Evolutionary conservation across 768 basidiomycete species (phyloP).

Genomic region (Sporobolomyces pararoseus): DNA sequence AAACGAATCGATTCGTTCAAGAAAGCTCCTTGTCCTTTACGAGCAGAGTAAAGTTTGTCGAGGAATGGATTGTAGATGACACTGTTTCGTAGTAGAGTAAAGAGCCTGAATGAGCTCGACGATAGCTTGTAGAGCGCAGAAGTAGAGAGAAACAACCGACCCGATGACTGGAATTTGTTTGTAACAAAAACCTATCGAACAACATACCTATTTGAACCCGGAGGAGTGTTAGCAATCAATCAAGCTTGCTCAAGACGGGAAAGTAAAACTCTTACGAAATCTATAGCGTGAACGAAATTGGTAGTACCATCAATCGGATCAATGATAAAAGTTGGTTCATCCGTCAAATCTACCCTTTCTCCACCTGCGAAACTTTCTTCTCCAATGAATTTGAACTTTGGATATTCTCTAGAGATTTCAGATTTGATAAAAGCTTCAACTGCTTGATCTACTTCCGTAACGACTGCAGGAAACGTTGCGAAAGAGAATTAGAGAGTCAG

Average conservation of each 20-base stretch:
- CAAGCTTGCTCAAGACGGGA: neutral
- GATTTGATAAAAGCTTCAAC: slow-evolving; percentile 80
- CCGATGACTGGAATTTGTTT: slow-evolving; percentile 76
- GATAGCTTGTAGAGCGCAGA: neutral
- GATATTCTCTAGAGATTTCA: slow-evolving; percentile 56
- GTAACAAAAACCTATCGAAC: slow-evolving; percentile 85
- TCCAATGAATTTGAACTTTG: slow-evolving; percentile 64
- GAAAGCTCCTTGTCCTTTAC: slow-evolving; percentile 74
- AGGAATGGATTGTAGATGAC: slow-evolving; percentile 93
- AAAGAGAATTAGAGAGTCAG: neutral
- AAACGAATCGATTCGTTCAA: slow-evolving; percentile 61
- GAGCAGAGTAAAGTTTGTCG: slow-evolving; percentile 75
- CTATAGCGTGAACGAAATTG: slow-evolving; percentile 58
- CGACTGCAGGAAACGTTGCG: slow-evolving; percentile 53
- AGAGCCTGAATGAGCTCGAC: neutral
- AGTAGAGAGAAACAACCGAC: neutral
- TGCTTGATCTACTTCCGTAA: slow-evolving; percentile 87
- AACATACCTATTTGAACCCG: too few relatives aligned
- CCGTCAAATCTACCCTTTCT: slow-evolving; percentile 54
- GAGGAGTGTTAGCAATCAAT: too few relatives aligned
- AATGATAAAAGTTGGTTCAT: slow-evolving; percentile 90
- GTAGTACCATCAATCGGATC: slow-evolving; percentile 88
- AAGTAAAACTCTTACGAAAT: slow-evolving; percentile 9
- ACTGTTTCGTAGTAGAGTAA: slow-evolving; percentile 20
- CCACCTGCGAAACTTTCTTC: slow-evolving; percentile 87